A percentile compares a stretch with the other conserved stretches of the same genome.
phyloP scores from a whole-genome alignment of 768 basidiomycete species.

The Rhodotorula sphaerocarpa region DNA sequence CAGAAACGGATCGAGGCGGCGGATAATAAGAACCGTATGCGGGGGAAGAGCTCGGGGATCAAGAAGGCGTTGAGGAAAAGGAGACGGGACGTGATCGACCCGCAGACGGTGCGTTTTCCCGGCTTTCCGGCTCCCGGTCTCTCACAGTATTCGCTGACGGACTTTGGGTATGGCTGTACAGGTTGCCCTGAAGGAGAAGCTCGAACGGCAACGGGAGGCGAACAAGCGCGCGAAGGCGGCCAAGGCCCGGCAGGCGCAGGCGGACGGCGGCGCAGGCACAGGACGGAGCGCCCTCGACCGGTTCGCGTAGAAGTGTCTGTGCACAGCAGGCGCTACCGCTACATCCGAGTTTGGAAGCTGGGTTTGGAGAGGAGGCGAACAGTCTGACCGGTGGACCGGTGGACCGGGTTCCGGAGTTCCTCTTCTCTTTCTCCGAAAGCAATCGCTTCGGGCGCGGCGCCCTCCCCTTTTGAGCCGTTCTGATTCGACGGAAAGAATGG shows the following conservation, averaged over 20 bases:
- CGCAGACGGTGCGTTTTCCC: slow-evolving; percentile 48
- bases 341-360: no score
- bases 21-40: slow-evolving; percentile 63
- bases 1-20: slow-evolving; percentile 43
- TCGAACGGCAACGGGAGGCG: slow-evolving; percentile 47
- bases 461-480: no score
- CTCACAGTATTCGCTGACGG: no score
- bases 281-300: slow-evolving; percentile 47
- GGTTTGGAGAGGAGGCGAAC: no score
- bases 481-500: no score
- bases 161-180: no score
- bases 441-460: no score
- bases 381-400: no score
- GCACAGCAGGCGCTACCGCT: no score
- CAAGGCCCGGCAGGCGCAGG: slow-evolving; percentile 13
- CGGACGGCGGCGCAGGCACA: slow-evolving; percentile 37
- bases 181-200: slow-evolving; percentile 57
- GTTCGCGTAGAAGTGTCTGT: slow-evolving; percentile 40
- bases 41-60: slow-evolving; percentile 60
- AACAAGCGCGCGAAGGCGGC: slow-evolving; percentile 34
- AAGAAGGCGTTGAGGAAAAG: slow-evolving; percentile 80
- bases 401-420: no score
- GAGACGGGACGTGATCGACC: slow-evolving; percentile 89
- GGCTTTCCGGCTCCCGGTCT: slow-evolving; percentile 23
- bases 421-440: no score